These are phyloP conservation scores for Ophiostoma novo-ulmi DNA, from an alignment of 2,329 filamentous ascomycete genomes.

Conservation along the genomic window DNA sequence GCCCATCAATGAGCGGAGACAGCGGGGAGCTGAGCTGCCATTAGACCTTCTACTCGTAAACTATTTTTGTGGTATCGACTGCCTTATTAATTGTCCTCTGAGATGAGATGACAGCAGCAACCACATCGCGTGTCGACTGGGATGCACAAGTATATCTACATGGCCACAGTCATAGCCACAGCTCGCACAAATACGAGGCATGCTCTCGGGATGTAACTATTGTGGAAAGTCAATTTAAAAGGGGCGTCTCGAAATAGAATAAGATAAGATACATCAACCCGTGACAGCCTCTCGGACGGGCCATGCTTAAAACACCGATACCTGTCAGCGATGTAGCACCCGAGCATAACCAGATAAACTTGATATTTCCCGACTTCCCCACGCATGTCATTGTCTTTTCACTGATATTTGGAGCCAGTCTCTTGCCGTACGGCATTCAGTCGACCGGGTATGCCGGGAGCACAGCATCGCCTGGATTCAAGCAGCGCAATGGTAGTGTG, in stretches of 20 bases:
- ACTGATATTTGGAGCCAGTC: not conserved
- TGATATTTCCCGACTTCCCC: not conserved
- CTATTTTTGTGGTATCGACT: constrained; percentile 1
- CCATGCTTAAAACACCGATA: not conserved
- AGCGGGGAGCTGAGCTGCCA: not conserved
- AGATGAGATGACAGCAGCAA: not conserved
- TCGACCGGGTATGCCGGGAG: not conserved
- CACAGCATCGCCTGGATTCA: not conserved
- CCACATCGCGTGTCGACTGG: not conserved
- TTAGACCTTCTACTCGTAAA: not conserved
- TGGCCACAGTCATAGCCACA: not conserved
- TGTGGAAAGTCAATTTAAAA: not conserved
- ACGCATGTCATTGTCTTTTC: not conserved
- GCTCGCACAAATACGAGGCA: not conserved
- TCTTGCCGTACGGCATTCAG: not conserved
- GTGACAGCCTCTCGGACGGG: not conserved
- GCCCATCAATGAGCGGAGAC: not conserved
- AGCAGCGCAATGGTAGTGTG: not conserved
- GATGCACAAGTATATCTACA: not conserved
- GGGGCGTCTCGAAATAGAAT: not conserved
- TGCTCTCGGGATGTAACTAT: not conserved
- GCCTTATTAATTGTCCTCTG: constrained; percentile 7
- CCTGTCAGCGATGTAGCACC: not conserved
- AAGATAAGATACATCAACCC: not conserved
- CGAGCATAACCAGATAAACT: not conserved